These are phyloP conservation scores for Solanum hybrid DNA, from an alignment of 305 asterid genomes.

Conservation along the genomic window DNA sequence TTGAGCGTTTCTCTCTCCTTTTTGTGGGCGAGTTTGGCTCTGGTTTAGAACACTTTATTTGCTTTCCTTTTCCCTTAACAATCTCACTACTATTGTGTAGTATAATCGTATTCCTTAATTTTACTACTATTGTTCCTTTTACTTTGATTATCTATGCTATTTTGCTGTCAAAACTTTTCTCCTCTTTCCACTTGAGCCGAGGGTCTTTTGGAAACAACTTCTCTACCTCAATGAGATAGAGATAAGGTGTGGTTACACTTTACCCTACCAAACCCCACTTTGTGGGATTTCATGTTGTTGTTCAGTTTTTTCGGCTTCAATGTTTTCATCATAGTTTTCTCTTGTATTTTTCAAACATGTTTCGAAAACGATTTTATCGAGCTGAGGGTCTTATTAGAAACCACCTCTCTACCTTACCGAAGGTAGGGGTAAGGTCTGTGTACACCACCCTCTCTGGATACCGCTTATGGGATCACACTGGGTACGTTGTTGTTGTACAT, in stretches of 20 bases:
- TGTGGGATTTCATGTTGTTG: not conserved
- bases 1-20: not conserved
- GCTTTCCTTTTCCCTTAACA: not conserved
- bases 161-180: not conserved
- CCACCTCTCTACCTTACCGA: not conserved
- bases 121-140: not conserved
- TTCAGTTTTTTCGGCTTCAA: not conserved
- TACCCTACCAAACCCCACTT: not conserved
- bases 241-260: not conserved
- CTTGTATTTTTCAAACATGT: not conserved
- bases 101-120: not conserved
- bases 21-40: not conserved
- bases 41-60: not conserved
- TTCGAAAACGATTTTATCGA: not conserved
- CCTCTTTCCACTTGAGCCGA: not conserved
- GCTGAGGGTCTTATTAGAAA: not conserved
- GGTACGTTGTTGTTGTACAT: not conserved
- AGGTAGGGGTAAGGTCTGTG: not conserved
- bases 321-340: not conserved
- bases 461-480: not conserved
- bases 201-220: not conserved
- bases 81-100: not conserved
- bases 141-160: not conserved
- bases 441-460: not conserved
- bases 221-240: not conserved